phyloP scores from a whole-genome alignment of 495 filamentous ascomycete species.

The Elasticomyces elasticus region DNA sequence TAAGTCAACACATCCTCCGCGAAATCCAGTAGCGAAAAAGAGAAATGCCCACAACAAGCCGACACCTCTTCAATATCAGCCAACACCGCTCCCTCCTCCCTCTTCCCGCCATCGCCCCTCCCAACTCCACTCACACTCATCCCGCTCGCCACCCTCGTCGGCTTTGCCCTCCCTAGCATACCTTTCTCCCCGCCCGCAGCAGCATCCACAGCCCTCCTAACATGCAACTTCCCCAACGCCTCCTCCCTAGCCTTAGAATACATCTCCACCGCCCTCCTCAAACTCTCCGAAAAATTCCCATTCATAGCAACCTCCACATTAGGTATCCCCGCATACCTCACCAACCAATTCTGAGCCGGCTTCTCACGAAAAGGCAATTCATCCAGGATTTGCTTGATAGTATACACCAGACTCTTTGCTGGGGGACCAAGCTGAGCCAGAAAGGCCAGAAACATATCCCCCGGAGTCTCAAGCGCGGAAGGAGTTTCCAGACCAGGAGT shows the following conservation, averaged over 20 bases:
- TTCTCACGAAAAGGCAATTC: slow-evolving; percentile 67
- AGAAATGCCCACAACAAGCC: slow-evolving; percentile 91
- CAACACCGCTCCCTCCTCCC: slow-evolving; percentile 55
- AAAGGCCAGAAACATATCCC: slow-evolving; percentile 80
- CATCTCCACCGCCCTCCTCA: slow-evolving; percentile 66
- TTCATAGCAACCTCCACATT: slow-evolving; percentile 53
- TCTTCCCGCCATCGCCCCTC: neutral
- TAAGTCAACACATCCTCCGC: slow-evolving; percentile 79
- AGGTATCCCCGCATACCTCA: neutral
- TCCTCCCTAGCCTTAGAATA: slow-evolving; percentile 64
- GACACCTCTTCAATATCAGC: slow-evolving; percentile 95
- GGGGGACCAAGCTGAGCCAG: slow-evolving; percentile 80
- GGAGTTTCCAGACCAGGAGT: neutral
- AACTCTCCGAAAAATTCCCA: slow-evolving; percentile 63
- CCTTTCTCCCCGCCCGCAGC: neutral
- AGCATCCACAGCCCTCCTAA: slow-evolving; percentile 8
- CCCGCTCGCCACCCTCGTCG: neutral
- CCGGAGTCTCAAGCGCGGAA: slow-evolving; percentile 36
- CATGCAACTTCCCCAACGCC: slow-evolving; percentile 67
- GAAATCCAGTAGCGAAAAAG: slow-evolving; percentile 77
- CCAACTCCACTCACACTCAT: neutral
- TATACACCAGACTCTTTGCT: slow-evolving; percentile 88
- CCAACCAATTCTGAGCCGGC: neutral
- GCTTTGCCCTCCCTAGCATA: slow-evolving; percentile 1
- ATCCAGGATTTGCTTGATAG: slow-evolving; percentile 75